phyloP scores from a whole-genome alignment of 2,329 filamentous ascomycete genomes.

The Penicillium aurantiogriseum region DNA sequence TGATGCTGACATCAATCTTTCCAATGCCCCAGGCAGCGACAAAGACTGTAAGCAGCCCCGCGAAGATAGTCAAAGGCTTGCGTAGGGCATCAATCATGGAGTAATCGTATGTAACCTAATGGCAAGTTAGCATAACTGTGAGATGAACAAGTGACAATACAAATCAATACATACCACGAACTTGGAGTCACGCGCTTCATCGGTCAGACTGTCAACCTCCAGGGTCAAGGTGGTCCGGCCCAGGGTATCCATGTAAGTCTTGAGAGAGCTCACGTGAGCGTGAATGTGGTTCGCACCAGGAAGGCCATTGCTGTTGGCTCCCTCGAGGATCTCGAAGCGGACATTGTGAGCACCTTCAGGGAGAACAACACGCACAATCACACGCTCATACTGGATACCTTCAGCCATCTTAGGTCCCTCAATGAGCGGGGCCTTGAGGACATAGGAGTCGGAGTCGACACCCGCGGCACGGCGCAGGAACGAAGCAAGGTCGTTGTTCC shows the following conservation, averaged over 20 bases:
- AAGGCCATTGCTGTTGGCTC: constrained; percentile 62
- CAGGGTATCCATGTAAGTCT: constrained; percentile 89
- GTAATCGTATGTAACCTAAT: constrained; percentile 76
- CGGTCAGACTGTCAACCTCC: constrained; percentile 80
- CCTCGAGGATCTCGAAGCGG: constrained; percentile 70
- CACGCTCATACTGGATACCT: constrained; percentile 79
- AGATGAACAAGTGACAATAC: neutral
- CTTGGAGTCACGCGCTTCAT: constrained; percentile 82
- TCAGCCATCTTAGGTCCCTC: constrained; percentile 85
- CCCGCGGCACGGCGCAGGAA: constrained; percentile 65
- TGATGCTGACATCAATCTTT: constrained; percentile 78
- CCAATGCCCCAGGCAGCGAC: constrained; percentile 71
- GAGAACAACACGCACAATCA: constrained; percentile 78
- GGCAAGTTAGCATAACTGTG: constrained; percentile 3
- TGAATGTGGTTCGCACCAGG: constrained; percentile 58
- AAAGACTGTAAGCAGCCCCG: constrained; percentile 72
- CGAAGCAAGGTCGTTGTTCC: constrained; percentile 80
- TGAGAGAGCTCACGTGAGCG: constrained; percentile 64
- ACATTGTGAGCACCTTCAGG: constrained; percentile 78
- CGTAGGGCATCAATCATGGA: constrained; percentile 70
- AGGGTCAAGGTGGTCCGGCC: constrained; percentile 81
- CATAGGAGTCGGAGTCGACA: constrained; percentile 63
- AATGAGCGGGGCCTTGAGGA: constrained; percentile 87
- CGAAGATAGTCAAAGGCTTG: constrained; percentile 82
- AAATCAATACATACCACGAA: constrained; percentile 56